These are phyloP conservation scores for Exophiala bonariae DNA, from an alignment of 2,329 filamentous ascomycete species.

Conservation along the genomic window DNA sequence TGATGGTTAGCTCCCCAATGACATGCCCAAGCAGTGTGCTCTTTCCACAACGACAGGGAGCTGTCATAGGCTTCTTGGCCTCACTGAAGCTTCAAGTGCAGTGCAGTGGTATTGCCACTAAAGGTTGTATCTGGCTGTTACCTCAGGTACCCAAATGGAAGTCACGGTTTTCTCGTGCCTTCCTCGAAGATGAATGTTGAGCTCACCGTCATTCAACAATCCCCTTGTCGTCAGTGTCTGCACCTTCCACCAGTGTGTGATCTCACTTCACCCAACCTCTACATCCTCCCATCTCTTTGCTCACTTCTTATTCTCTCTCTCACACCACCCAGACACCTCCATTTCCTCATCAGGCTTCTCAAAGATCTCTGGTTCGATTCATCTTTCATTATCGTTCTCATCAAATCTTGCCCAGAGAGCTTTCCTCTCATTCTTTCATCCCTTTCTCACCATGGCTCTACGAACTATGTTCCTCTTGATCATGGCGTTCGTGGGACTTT, in stretches of 20 bases:
- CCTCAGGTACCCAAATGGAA: no score
- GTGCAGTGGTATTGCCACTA: no score
- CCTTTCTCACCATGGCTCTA: background rate
- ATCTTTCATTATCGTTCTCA: background rate
- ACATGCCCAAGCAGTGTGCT: no score
- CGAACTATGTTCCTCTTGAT: background rate
- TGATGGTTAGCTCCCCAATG: no score
- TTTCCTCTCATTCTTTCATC: no score
- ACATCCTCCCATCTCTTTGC: background rate
- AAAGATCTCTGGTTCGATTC: no score
- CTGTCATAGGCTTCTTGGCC: no score
- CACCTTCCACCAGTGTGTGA: background rate
- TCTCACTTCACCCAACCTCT: background rate
- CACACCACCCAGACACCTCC: background rate
- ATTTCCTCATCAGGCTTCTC: background rate
- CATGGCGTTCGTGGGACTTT: background rate
- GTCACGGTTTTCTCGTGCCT: background rate
- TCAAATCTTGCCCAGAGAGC: background rate
- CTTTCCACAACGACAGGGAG: no score
- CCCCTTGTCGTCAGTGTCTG: background rate
- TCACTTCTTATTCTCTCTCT: background rate
- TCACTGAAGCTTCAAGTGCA: no score
- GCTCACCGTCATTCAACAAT: background rate
- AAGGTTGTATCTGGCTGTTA: no score
- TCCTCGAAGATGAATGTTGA: background rate